A percentile compares a stretch with the other conserved stretches of the same genome.
These are phyloP conservation scores for Mortierella alpina DNA, from an alignment of 192 early-diverging fungal species.

Conservation along the genomic window DNA sequence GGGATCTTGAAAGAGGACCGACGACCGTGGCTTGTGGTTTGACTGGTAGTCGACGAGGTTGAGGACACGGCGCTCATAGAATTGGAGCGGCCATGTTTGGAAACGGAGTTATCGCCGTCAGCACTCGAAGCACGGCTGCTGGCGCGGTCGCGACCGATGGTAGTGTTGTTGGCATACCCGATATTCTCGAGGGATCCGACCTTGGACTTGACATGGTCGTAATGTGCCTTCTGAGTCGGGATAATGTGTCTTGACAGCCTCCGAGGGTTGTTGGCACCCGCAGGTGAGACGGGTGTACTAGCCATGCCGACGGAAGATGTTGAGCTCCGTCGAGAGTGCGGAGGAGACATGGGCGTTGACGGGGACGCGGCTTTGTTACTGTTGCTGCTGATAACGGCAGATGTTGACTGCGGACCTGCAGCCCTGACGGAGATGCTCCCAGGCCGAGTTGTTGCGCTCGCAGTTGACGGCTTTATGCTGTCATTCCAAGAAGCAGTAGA, in stretches of 20 bases:
- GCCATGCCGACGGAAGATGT: slow-evolving; percentile 6
- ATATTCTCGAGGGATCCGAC: slow-evolving; percentile 59
- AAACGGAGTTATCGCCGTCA: slow-evolving; percentile 3
- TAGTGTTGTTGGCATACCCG: slow-evolving; percentile 3
- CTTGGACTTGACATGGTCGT: slow-evolving; percentile 46
- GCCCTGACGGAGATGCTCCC: neutral
- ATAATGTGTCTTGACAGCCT: slow-evolving; percentile 47
- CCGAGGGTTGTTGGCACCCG: slow-evolving; percentile 10
- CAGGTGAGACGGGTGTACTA: slow-evolving; percentile 19
- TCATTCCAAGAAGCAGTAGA: neutral
- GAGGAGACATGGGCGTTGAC: slow-evolving; percentile 6
- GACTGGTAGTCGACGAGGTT: slow-evolving; percentile 16
- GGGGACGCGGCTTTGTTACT: neutral
- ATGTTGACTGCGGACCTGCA: neutral
- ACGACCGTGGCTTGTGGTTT: slow-evolving; percentile 10
- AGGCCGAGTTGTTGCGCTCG: neutral
- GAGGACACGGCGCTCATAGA: slow-evolving; percentile 26
- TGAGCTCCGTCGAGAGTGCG: slow-evolving; percentile 21
- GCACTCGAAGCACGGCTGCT: slow-evolving; percentile 14
- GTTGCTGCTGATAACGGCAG: neutral
- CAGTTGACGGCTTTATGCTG: neutral
- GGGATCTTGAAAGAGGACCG: slow-evolving; percentile 45
- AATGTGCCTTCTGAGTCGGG: slow-evolving; percentile 33
- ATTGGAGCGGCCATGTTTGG: slow-evolving; percentile 5
- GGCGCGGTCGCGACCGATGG: slow-evolving; percentile 5